Evolutionary conservation across 192 early-diverging fungal species (phyloP), one percentile per base, ranked within the genome.

Genomic region (Coemansia sp.): DNA sequence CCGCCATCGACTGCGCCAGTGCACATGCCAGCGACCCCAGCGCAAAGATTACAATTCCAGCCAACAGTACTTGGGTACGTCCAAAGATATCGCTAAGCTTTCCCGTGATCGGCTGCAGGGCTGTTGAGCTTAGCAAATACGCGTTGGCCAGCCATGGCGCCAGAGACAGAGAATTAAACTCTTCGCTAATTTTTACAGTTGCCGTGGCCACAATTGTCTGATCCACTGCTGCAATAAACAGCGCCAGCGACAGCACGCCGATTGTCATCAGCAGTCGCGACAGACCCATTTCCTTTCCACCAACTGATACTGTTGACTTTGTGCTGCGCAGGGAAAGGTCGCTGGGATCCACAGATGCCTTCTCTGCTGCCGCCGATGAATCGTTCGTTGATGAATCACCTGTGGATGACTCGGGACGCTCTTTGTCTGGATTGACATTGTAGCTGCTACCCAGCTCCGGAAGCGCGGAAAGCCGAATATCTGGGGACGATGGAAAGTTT

Each of bases 51-150:
- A 75, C 59, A 11, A 85, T 55, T 1, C 87, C 86, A 46, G 82
- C 74, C 6, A 90, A 59, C 31, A 89, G 70, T 25, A 88, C 70
- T 6, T 68, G 69, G 52, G 85, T 85, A 57, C 89, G 87, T 21
- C 90, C 95, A 78, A 95, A 92, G 33, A 94, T 91, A 58, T 96
- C 94, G 54, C 92, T 87, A n/a, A 93, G 69, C 59, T 85, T 84
- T 17, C 91, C 91, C 68, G 90, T 94, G 33, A 89, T 72, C 6
- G 93, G 91, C 68, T 92, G 87, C 60, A 94, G 80, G 8, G 93
- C 88, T 2, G 93, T 91, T 25, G 83, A 84, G 59, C 86, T 88
- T 68, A 92, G 71, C 36, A 91, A 66, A 59, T 89, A 93, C 27
- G 86, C 79, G 14, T 86, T 87, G 20, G 88, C 93, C 50, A 94